These are phyloP conservation scores for Penicillium paneum DNA, from an alignment of 2,329 filamentous ascomycete species.

Conservation along the genomic window DNA sequence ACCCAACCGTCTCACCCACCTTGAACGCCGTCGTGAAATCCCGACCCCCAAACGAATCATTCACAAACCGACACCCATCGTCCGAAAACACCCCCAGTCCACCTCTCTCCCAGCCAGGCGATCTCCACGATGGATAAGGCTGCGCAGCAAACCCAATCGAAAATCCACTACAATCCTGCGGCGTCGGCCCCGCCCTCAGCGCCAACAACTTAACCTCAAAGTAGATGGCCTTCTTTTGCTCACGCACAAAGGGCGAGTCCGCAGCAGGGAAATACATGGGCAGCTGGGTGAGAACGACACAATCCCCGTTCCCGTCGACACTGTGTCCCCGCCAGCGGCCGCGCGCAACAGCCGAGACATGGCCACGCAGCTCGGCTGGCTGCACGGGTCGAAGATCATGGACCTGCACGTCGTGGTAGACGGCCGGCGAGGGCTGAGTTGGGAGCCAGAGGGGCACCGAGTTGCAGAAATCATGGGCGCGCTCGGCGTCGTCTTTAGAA, in stretches of 20 bases:
- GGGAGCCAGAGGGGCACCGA: conserved; percentile 52
- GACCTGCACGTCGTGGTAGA: conserved; percentile 43
- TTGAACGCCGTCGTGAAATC: conserved; percentile 56
- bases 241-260: conserved; percentile 50
- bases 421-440: conserved; percentile 40
- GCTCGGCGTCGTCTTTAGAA: conserved; percentile 51
- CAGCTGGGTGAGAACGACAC: conserved; percentile 52
- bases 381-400: conserved; percentile 47
- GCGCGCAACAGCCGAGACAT: conserved; percentile 34
- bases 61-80: conserved; percentile 61
- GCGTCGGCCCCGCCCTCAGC: conserved; percentile 35
- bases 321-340: conserved; percentile 49
- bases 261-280: conserved; percentile 55
- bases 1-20: conserved; percentile 55
- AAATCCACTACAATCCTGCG: conserved; percentile 48
- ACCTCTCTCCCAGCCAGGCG: conserved; percentile 62
- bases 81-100: conserved; percentile 61
- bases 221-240: conserved; percentile 54
- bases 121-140: conserved; percentile 60
- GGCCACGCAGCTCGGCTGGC: conserved; percentile 42
- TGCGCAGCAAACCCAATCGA: conserved; percentile 59
- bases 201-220: conserved; percentile 55
- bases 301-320: conserved; percentile 46
- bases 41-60: conserved; percentile 58
- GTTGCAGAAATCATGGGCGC: conserved; percentile 56